Base-by-base conservation (phyloP, 257 asterid genomes). In the Cinchona pubescens region DNA sequence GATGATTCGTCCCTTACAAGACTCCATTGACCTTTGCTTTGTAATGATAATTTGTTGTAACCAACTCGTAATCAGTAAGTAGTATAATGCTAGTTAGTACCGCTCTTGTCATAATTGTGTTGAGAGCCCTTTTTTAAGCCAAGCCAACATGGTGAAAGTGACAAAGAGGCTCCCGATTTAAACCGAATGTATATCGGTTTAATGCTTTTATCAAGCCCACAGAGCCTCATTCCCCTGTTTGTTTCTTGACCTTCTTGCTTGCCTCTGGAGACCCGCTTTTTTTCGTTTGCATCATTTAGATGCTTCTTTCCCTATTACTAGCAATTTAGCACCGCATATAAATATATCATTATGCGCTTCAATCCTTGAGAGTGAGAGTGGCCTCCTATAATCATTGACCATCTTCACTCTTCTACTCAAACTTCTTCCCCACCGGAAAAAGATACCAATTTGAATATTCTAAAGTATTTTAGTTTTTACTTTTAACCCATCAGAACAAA, bases 111-210 rank as follows among this genome's bases (percentile, higher is more conserved):
- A 83, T 86, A 73, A 86, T 88, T 75, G 75, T 48, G 85, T 38
- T 63, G 75, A 82, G 87, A 78, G 84, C 85, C 84, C 78, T 77
- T 85, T 85, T 84, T 78, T 84, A 86, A 86, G 89, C 85, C 85
- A 87, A 81, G 82, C 78, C 69, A 19, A 64, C 64, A 42, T 38
- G 49, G 72, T 30, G 59, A 66, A 67, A 76, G 25, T 16, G 70
- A 71, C 59, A 45, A 5, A 51, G 63, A 37, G 85, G 37, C 75
- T 78, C 85, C 83, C 46, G 60, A 75, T 78, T 81, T 79, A 86
- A 86, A n/a, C n/a, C n/a, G n/a, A n/a, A n/a, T n/a, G 84, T 85
- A 56, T 84, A 70, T n/a, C n/a, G n/a, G 46, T 51, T 69, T 55
- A 72, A 40, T 12, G 51, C 63, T 40, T 71, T 77, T n/a, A n/a